Conservation (phyloP, 2,329 filamentous ascomycete genomes). For the Zymoseptoria pseudotritici region DNA sequence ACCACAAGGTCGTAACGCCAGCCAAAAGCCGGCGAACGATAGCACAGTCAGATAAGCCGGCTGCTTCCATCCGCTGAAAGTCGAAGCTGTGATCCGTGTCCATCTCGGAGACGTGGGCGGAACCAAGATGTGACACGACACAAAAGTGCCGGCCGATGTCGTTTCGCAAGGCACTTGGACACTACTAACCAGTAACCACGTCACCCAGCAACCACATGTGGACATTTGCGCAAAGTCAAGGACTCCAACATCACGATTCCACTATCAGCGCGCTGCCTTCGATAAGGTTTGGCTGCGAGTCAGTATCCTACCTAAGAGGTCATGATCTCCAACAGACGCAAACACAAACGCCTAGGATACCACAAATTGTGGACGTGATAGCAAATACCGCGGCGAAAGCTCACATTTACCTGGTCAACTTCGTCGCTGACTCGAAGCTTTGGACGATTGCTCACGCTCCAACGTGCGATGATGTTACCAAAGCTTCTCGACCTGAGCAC, state of each 20-base stretch:
- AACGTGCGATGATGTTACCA: background rate
- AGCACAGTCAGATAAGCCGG: background rate
- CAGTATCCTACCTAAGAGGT: background rate
- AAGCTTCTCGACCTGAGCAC: background rate
- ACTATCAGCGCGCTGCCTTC: background rate
- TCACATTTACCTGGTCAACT: background rate
- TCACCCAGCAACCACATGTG: background rate
- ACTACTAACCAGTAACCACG: background rate
- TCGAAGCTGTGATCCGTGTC: background rate
- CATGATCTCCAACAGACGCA: background rate
- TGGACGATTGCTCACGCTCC: background rate
- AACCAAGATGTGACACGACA: background rate
- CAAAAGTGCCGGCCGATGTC: background rate
- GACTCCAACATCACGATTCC: background rate
- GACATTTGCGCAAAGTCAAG: background rate
- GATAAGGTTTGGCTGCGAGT: background rate
- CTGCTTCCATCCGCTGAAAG: background rate
- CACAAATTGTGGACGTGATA: background rate
- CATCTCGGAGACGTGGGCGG: no score
- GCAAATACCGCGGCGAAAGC: background rate
- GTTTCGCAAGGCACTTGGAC: background rate
- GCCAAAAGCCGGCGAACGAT: background rate
- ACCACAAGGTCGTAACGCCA: no score
- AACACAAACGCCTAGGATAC: background rate
- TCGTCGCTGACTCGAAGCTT: background rate